Evolutionary conservation across 2,329 filamentous ascomycete species (phyloP), one percentile per base, ranked within the genome.

Genomic region (Sarocladiaceae sp.): DNA sequence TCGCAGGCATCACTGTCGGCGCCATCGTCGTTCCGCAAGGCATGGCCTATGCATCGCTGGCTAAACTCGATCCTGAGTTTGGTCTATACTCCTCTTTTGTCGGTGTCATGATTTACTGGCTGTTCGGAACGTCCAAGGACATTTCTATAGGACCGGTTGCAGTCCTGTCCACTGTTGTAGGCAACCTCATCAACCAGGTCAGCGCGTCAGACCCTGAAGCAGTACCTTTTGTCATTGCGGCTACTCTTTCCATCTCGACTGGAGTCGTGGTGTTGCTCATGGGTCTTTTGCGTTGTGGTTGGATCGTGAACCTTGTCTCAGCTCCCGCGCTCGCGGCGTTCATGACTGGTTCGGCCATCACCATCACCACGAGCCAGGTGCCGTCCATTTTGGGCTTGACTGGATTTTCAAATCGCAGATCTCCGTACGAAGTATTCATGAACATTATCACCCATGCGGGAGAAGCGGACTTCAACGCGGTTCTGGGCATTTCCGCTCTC

Each of bases 141-240:
- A 97, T 99, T 64, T 97, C 93, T 10, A 97, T 97, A 53, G 93
- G 93, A 15, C 93, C 93, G 28, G 94, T 97, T 47, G 94, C 94
- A 33, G 94, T 97, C 59, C 88, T 97, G 80, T 97, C 92, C 1
- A 95, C 89, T 3, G 79, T 99, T 15, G 87, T 90, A 2, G 94
- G 94, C 40, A 87, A 87, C 51, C 84, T 97, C 49, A 84, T 97
- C 42, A 66, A 79, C 39, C 78, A 86, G 33, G 84, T 88, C 37
- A 66, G 76, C 49, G 65, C 72, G 7, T 66, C 76, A 3, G 71
- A 84, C 4, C 47, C 29, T 5, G 20, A 36, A 6, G 59, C 88
- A 11, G 71, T 75, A 0, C 73, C 75, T 11, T 81, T 89, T 63
- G 77, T 86, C 31, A 82, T 97, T 59, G 91, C 92, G 2, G 89